A percentile compares a stretch with the other conserved stretches of the same genome.
Conservation (phyloP, 2,329 filamentous ascomycete genomes). For the Lachnellula cervina region DNA sequence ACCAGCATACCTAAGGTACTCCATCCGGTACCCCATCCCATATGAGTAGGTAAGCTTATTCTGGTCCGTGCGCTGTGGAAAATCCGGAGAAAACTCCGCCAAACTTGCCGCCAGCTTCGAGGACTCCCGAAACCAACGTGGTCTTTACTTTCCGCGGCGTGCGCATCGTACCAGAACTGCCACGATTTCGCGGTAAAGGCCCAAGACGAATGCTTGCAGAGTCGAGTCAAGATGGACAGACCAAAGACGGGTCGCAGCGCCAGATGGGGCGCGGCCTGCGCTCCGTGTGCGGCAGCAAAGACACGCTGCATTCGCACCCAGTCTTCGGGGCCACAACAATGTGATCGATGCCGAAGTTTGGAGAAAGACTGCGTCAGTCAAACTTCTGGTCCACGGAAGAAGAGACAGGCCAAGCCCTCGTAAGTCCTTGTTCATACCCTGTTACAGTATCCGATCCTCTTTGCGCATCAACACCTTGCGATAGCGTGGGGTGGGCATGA, state of each 20-base stretch:
- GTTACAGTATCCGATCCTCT: too few relatives aligned
- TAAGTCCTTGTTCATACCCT: slow-evolving; percentile 32
- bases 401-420: slow-evolving; percentile 47
- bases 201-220: background rate
- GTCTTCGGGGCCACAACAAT: slow-evolving; percentile 38
- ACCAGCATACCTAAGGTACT: too few relatives aligned
- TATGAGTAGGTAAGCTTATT: too few relatives aligned
- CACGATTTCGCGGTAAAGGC: slow-evolving; percentile 1
- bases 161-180: slow-evolving; percentile 1
- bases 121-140: slow-evolving; percentile 1
- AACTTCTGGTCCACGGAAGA: slow-evolving; percentile 46
- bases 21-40: too few relatives aligned
- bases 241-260: slow-evolving; percentile 1
- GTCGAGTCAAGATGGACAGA: slow-evolving; percentile 1
- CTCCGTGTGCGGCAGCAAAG: slow-evolving; percentile 45
- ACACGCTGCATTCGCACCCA: slow-evolving; percentile 44
- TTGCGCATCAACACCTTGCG: background rate
- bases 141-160: slow-evolving; percentile 1
- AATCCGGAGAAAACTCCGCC: background rate
- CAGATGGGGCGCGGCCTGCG: slow-evolving; percentile 45
- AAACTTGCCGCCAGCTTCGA: background rate
- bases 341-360: slow-evolving; percentile 33
- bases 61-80: too few relatives aligned
- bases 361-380: slow-evolving; percentile 45
- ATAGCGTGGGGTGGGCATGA: background rate